Evolutionary conservation across 805 yeast species (phyloP).

Genomic region (Diddensiella caesifluorescens): DNA sequence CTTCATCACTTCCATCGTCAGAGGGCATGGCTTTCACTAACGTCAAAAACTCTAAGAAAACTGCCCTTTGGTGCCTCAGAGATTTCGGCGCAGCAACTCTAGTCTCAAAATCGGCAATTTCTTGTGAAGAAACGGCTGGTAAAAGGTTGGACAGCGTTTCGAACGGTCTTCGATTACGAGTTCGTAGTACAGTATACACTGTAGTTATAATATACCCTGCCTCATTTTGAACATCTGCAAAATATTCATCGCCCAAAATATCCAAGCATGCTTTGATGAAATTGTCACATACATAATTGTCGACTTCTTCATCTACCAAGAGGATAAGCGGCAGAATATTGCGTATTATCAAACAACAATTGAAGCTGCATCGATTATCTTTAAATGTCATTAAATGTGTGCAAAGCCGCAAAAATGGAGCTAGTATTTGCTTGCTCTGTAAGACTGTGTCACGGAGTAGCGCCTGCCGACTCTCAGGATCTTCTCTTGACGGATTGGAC

Average conservation of each 20-base stretch:
- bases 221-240: slow-evolving; percentile 82
- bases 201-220: slow-evolving; percentile 86
- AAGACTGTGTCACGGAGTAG: slow-evolving; percentile 57
- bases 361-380: slow-evolving; percentile 89
- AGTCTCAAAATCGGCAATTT: slow-evolving; percentile 58
- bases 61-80: slow-evolving; percentile 72
- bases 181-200: slow-evolving; percentile 65
- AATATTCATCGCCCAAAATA: slow-evolving; percentile 67
- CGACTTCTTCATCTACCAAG: slow-evolving; percentile 68
- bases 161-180: slow-evolving; percentile 65
- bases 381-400: slow-evolving; percentile 74
- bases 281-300: slow-evolving; percentile 56
- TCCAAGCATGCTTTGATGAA: slow-evolving; percentile 64
- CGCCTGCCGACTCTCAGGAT: slow-evolving; percentile 22
- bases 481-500: slow-evolving; percentile 19
- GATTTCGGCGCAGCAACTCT: slow-evolving; percentile 56
- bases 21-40: slow-evolving; percentile 44
- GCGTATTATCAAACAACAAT: slow-evolving; percentile 75
- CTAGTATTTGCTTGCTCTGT: slow-evolving; percentile 59
- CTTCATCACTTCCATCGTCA: slow-evolving; percentile 35
- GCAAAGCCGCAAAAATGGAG: slow-evolving; percentile 69
- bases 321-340: slow-evolving; percentile 66
- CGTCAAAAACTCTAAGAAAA: slow-evolving; percentile 70
- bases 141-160: slow-evolving; percentile 49
- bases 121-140: slow-evolving; percentile 45